Evolutionary conservation across 768 basidiomycete species (phyloP).

Genomic region (Tricholoma terreum): DNA sequence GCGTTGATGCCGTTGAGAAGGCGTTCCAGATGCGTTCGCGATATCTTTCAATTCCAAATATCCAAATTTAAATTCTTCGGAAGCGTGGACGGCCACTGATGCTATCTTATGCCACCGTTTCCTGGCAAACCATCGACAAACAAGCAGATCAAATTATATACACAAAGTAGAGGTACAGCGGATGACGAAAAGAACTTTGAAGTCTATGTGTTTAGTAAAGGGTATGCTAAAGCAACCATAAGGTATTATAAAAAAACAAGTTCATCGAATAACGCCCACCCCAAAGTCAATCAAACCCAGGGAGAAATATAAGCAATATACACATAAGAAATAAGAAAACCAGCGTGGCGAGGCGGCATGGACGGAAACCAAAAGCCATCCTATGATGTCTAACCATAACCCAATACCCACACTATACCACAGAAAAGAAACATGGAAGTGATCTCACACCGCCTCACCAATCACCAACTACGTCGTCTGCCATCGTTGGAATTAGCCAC

Average conservation of each 20-base stretch:
- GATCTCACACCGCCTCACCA: constrained; percentile 34
- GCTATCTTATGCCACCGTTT: too few relatives aligned
- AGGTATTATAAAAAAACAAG: neutral
- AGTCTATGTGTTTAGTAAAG: neutral
- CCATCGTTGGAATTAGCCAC: constrained; percentile 56
- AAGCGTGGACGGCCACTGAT: too few relatives aligned
- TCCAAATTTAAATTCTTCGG: too few relatives aligned
- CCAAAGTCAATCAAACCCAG: neutral
- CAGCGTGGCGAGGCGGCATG: neutral
- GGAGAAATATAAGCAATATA: neutral
- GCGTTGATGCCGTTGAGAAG: too few relatives aligned
- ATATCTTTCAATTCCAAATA: too few relatives aligned
- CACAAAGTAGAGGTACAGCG: too few relatives aligned
- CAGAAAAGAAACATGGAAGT: constrained; percentile 3
- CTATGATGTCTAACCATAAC: neutral
- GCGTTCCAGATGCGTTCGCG: too few relatives aligned
- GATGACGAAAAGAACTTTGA: neutral
- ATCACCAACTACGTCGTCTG: constrained; percentile 41
- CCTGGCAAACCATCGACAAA: too few relatives aligned
- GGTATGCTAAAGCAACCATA: neutral
- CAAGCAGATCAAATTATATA: neutral
- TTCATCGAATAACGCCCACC: neutral
- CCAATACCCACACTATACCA: neutral
- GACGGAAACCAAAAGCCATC: neutral
- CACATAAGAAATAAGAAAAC: constrained; percentile 2